Evolutionary conservation across 495 filamentous ascomycete genomes (phyloP).

Genomic region (Aspergillus cristatus): DNA sequence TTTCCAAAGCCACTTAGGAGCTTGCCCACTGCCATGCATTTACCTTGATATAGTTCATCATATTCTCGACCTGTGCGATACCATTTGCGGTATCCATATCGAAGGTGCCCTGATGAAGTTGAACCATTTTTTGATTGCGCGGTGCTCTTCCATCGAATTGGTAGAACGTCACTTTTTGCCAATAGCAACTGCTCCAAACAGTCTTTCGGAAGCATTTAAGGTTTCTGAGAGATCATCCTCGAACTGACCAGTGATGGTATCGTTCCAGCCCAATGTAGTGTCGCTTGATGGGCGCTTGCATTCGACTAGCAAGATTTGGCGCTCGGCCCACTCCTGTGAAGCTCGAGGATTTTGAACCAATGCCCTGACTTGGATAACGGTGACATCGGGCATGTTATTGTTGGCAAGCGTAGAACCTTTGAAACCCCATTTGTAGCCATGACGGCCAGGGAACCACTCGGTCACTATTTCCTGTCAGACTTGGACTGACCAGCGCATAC

Average conservation of each 20-base stretch:
- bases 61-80: slow-evolving; percentile 1
- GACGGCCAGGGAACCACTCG: slow-evolving; percentile 1
- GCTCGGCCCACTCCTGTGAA: background rate
- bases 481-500: too few species aligned
- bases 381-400: slow-evolving; percentile 1
- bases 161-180: slow-evolving; percentile 3
- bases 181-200: slow-evolving; percentile 1
- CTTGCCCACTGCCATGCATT: slow-evolving; percentile 2
- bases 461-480: slow-evolving; percentile 1
- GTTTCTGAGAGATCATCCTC: background rate
- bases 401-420: background rate
- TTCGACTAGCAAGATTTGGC: slow-evolving; percentile 2
- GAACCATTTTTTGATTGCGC: background rate
- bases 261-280: background rate
- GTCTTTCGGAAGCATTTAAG: background rate
- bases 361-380: slow-evolving; percentile 2
- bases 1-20: background rate
- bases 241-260: slow-evolving; percentile 1
- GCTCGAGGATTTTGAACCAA: background rate
- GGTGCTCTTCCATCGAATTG: background rate
- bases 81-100: background rate
- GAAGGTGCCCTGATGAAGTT: slow-evolving; percentile 1
- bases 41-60: slow-evolving; percentile 4
- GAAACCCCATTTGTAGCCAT: slow-evolving; percentile 2
- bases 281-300: slow-evolving; percentile 2